A percentile compares a stretch with the other conserved stretches of the same genome.
These are phyloP conservation scores for Primulina eburnea DNA, from an alignment of 257 asterid genomes.

Conservation along the genomic window DNA sequence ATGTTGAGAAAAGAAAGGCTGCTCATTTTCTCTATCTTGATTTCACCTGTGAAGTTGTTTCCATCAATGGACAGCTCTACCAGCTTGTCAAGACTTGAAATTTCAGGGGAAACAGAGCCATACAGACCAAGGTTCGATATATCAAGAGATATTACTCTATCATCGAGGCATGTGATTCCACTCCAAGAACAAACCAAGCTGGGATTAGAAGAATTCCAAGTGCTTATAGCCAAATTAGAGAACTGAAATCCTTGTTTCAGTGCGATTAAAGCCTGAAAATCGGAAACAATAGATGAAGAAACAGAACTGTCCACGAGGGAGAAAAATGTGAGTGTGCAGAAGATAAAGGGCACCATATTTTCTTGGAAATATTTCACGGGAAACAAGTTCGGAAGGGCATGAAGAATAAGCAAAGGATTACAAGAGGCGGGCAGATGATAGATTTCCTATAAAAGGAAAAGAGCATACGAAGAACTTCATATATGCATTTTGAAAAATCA, in stretches of 20 bases:
- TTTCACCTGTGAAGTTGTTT: slow-evolving; percentile 90
- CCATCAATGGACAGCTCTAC: slow-evolving; percentile 76
- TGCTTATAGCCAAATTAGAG: slow-evolving; percentile 32
- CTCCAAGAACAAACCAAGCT: slow-evolving; percentile 71
- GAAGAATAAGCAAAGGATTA: slow-evolving; percentile 43
- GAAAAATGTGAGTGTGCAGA: slow-evolving; percentile 39
- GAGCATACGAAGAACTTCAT: slow-evolving; percentile 55
- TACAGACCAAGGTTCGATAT: slow-evolving; percentile 68
- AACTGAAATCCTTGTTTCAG: slow-evolving; percentile 51
- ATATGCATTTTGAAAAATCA: slow-evolving; percentile 47
- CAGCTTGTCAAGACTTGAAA: slow-evolving; percentile 57
- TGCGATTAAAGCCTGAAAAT: slow-evolving; percentile 56
- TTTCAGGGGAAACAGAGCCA: slow-evolving; percentile 66
- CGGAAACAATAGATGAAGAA: slow-evolving; percentile 52
- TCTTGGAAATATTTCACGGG: slow-evolving; percentile 36
- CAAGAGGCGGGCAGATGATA: slow-evolving; percentile 32
- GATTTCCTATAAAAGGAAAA: slow-evolving; percentile 40
- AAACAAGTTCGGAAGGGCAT: slow-evolving; percentile 46
- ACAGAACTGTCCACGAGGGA: slow-evolving; percentile 33
- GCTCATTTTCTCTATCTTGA: slow-evolving; percentile 59
- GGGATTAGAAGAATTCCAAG: slow-evolving; percentile 62
- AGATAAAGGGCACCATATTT: slow-evolving; percentile 43
- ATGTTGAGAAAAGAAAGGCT: slow-evolving; percentile 61
- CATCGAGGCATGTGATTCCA: slow-evolving; percentile 62
- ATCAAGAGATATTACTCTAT: slow-evolving; percentile 56